A percentile compares a stretch with the other conserved stretches of the same genome.
Conservation (phyloP, 352 stramenopile species). For the Pythium chondricola region DNA sequence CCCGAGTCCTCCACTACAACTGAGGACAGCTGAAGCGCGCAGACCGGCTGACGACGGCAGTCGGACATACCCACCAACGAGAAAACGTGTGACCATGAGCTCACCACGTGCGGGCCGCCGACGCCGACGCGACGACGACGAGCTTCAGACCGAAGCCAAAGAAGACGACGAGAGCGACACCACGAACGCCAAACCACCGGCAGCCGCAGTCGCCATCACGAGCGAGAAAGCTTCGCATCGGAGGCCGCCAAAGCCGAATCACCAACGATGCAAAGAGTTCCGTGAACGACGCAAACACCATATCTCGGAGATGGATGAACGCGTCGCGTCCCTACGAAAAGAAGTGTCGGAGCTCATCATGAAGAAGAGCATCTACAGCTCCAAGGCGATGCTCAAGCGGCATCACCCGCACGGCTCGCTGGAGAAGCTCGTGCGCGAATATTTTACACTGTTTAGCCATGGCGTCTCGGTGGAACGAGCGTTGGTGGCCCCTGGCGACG, state of each 20-base stretch:
- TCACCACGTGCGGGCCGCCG: constrained; percentile 2
- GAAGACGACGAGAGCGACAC: too few relatives aligned
- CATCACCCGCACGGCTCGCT: constrained; percentile 23
- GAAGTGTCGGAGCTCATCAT: constrained; percentile 21
- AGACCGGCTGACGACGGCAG: neutral
- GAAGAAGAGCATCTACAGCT: constrained; percentile 21
- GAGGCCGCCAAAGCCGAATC: constrained; percentile 21
- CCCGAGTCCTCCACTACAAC: constrained; percentile 7
- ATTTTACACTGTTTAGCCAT: constrained; percentile 22
- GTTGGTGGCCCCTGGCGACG: neutral
- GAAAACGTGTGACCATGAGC: too few relatives aligned
- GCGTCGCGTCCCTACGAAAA: constrained; percentile 8
- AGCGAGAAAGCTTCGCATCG: too few relatives aligned
- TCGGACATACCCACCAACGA: too few relatives aligned
- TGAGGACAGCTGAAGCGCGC: neutral
- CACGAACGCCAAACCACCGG: neutral
- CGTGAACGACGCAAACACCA: constrained; percentile 21
- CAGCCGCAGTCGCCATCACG: neutral
- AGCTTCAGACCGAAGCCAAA: too few relatives aligned
- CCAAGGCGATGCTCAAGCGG: constrained; percentile 19
- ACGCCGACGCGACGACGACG: neutral
- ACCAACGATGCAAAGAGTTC: constrained; percentile 24
- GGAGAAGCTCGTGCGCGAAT: constrained; percentile 22
- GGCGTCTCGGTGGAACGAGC: constrained; percentile 17
- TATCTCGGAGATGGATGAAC: constrained; percentile 12